A percentile compares a stretch with the other conserved stretches of the same genome.
These are phyloP conservation scores for Cercophora sp. DNA, from an alignment of 495 filamentous ascomycete species.

Conservation along the genomic window DNA sequence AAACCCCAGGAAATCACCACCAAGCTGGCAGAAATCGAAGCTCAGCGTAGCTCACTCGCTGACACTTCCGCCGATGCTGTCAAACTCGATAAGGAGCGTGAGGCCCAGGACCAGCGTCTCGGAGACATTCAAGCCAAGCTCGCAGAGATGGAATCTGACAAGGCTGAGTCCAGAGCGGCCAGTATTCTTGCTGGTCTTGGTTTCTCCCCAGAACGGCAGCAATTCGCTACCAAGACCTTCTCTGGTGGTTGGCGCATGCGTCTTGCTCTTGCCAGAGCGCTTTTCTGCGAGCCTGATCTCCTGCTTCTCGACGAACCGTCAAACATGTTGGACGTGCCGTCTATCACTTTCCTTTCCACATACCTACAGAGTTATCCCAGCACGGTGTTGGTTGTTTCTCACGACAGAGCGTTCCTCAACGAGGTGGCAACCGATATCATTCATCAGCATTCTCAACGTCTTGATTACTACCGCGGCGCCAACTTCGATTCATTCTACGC, in stretches of 20 bases:
- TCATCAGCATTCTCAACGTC: constrained; percentile 92
- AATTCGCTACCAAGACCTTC: constrained; percentile 93
- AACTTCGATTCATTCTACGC: constrained; percentile 99
- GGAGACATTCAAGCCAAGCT: constrained; percentile 90
- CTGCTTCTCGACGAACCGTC: constrained; percentile 97
- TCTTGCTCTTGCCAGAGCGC: constrained; percentile 85
- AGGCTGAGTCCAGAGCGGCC: constrained; percentile 90
- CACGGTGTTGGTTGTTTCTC: constrained; percentile 93
- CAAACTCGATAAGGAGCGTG: constrained; percentile 77
- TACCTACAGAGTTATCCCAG: constrained; percentile 94
- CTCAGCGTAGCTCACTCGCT: constrained; percentile 72
- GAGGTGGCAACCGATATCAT: constrained; percentile 99
- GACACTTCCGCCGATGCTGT: constrained; percentile 84
- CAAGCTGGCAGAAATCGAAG: constrained; percentile 74
- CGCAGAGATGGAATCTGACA: constrained; percentile 98
- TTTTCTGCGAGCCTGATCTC: constrained; percentile 98
- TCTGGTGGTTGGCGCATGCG: constrained; percentile 99
- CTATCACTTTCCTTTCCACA: constrained; percentile 97
- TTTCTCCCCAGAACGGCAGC: constrained; percentile 90
- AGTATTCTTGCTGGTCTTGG: constrained; percentile 95
- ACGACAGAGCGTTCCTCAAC: constrained; percentile 98
- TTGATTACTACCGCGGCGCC: constrained; percentile 98
- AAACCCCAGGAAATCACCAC: constrained; percentile 68
- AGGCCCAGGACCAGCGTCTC: constrained; percentile 82
- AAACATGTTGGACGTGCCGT: constrained; percentile 99